phyloP scores from a whole-genome alignment of 116 monocot species.

The Phalaenopsis hybrid region DNA sequence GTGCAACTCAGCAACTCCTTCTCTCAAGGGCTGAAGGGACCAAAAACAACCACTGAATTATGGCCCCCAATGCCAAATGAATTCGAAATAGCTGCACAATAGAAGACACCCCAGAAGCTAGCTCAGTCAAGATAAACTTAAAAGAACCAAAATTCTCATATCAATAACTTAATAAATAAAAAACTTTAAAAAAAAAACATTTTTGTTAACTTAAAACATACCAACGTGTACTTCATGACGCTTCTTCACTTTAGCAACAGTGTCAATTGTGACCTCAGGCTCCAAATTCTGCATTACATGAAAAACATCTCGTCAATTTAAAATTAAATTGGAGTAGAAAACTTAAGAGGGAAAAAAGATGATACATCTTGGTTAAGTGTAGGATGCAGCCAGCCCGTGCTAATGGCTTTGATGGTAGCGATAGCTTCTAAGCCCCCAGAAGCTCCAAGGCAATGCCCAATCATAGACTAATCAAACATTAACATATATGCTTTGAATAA shows the following conservation, averaged over 20 bases:
- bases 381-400: too few relatives aligned
- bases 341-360: too few relatives aligned
- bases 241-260: slow-evolving; percentile 16
- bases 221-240: slow-evolving; percentile 17
- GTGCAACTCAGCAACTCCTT: not conserved
- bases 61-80: slow-evolving; percentile 21
- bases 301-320: not conserved
- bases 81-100: slow-evolving; percentile 13
- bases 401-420: too few relatives aligned
- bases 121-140: not conserved
- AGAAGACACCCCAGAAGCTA: not conserved
- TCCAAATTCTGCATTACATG: slow-evolving; percentile 16
- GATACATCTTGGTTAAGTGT: too few relatives aligned
- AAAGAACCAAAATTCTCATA: not conserved
- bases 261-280: slow-evolving; percentile 19
- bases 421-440: too few relatives aligned
- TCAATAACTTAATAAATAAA: not conserved
- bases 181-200: not conserved
- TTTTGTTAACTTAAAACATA: not conserved
- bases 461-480: too few relatives aligned
- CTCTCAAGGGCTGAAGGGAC: slow-evolving; percentile 12
- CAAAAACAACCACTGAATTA: slow-evolving; percentile 20
- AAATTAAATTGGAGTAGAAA: too few relatives aligned
- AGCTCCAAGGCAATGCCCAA: too few relatives aligned
- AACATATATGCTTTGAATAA: too few relatives aligned